Evolutionary conservation across 768 basidiomycete genomes (phyloP), one percentile per base, ranked within the genome.

Genomic region (Lactarius tabidus): DNA sequence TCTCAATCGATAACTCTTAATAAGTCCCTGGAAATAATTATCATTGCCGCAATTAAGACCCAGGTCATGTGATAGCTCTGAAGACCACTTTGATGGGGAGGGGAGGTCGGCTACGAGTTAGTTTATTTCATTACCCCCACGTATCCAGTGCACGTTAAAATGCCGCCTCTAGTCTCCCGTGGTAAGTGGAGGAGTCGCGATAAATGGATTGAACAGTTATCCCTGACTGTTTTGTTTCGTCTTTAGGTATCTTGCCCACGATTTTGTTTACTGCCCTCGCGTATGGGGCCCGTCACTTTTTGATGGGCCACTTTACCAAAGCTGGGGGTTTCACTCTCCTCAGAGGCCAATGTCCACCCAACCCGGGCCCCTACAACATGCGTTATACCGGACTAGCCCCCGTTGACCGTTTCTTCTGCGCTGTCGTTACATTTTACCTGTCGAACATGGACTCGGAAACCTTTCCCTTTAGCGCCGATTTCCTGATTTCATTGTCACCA

Each of bases 351-450:
- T 69, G 68, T 31, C 62, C 68, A 23, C 61, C 68, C 52, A 55
- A 69, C 20, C 33, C 52, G 10, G 68, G 68, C 3, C 66, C 62
- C 1, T 63, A 67, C 51, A 63, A 17, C 55, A 31, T 64, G 20
- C 60, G 53, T 36, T 69, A 69, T 60, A 57, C 63, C 31, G 63
- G 68, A 1, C 6, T 69, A 1, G 26, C 7, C 33, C 31, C 55
- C n/a, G 3, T 62, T 51, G 68, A 69, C 28, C 0, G 10, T 4
- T 1, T 51, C 29, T 57, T 69, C 35, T 69, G 68, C 57, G 0
- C 61, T n/a, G 43, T 68, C n/a, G 67, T 69, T 53, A 8, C 67
- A 41, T 69, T 69, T 57, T 67, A 67, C 23, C 67, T 64, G 26
- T 48, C 60, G 3, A 41, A 41, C 43, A 38, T 68, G 20, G 59